Base-by-base conservation (phyloP, 2,329 filamentous ascomycete species). In the Pyrenophora graminea region DNA sequence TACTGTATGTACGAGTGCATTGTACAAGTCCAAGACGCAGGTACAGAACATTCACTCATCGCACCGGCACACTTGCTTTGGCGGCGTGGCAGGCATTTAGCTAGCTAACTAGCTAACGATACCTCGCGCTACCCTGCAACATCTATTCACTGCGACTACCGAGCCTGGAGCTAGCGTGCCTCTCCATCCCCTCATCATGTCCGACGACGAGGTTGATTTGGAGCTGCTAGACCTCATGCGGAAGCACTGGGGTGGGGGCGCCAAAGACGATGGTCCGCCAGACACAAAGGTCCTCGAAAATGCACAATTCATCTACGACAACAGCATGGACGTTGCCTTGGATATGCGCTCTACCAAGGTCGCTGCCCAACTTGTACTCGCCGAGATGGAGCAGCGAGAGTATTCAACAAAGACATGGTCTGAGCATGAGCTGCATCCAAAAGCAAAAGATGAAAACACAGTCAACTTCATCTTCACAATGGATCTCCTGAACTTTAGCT, bases 401-500 rank as follows among this genome's bases (percentile, higher is more conserved):
- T 97, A 95, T 75, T 94, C 90, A 4, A 91, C 90, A 0, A 84
- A 89, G 55, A 88, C 85, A 7, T 99, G 94, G 94, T 85, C 89
- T 12, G 82, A 88, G 65, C 91, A 97, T 72, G 89, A 94, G 69
- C 79, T 99, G 33, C 94, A 99, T 66, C 94, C 94, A 1, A 89
- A 92, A 71, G 66, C 83, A 36, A 91, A 91, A 67, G 87, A 95
- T 68, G 89, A 90, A 66, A 81, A 75, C 43, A 92, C 91, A 0
- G 85, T 96, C 18, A 87, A 90, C 57, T 97, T 99, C 70, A 93
- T 99, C 64, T 97, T 99, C 71, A 91, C 90, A 17, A 96, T 99
- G 91, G 94, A 99, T 71, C 74, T 99, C 23, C 78, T 99, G 43
- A 99, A 99, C 71, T 99, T 97, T 70, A 95, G 88, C 18, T 99